Evolutionary conservation across 176 grass and related monocot genomes (phyloP).

Genomic region (Saccharum officinarum): DNA sequence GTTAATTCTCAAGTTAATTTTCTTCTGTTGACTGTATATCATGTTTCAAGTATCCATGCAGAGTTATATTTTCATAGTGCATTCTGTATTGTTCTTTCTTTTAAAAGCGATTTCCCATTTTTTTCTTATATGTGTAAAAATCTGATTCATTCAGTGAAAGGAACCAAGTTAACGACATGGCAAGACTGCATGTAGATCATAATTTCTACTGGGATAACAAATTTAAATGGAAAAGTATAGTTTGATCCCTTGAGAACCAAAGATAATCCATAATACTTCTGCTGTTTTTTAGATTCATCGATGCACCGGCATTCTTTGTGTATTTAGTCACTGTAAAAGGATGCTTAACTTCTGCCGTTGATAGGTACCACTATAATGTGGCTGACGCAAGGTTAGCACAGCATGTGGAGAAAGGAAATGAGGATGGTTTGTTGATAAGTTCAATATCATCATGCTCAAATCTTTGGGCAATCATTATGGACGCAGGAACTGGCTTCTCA

Average conservation of each 20-base stretch:
- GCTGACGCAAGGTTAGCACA: constrained; percentile 53
- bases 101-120: background rate
- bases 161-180: background rate
- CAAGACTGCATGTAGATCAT: background rate
- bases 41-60: background rate
- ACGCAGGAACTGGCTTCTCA: constrained; percentile 73
- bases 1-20: constrained; percentile 29
- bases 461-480: constrained; percentile 84
- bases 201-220: constrained; percentile 7
- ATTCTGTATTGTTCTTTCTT: background rate
- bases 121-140: background rate
- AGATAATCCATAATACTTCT: background rate
- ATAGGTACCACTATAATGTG: constrained; percentile 86
- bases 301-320: background rate
- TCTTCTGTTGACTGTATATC: background rate
- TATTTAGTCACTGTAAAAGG: constrained; percentile 5
- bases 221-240: background rate
- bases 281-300: background rate
- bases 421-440: constrained; percentile 73
- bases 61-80: background rate
- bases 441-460: constrained; percentile 72
- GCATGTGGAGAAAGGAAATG: constrained; percentile 77
- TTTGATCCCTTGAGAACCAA: background rate
- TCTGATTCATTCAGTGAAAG: background rate
- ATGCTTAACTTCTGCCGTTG: constrained; percentile 27